phyloP scores from a whole-genome alignment of 106 monocot species.

The Hemerocallis citrina region DNA sequence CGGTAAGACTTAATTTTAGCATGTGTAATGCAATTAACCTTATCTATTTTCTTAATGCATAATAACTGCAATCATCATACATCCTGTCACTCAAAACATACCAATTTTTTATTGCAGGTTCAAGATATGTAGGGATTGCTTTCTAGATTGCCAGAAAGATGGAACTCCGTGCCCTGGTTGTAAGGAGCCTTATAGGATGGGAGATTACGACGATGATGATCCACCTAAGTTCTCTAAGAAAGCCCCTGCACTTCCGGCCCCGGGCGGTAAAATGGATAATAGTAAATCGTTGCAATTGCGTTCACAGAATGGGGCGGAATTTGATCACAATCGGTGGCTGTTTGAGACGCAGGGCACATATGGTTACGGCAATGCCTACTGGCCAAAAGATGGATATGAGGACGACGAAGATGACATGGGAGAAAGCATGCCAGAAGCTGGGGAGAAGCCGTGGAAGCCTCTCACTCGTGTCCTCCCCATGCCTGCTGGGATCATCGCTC shows the following conservation, averaged over 20 bases:
- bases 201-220: constrained; percentile 20
- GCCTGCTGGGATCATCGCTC: constrained; percentile 25
- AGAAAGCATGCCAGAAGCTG: constrained; percentile 29
- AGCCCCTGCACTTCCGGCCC: constrained; percentile 19
- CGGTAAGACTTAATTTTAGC: too few relatives aligned
- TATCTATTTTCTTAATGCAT: too few relatives aligned
- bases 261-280: constrained; percentile 14
- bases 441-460: constrained; percentile 67
- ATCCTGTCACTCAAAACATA: too few relatives aligned
- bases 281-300: constrained; percentile 40
- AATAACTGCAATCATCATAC: too few relatives aligned
- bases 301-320: constrained; percentile 35
- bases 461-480: constrained; percentile 33
- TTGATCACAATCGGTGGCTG: constrained; percentile 60
- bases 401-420: constrained; percentile 19
- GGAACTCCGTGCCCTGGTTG: constrained; percentile 28
- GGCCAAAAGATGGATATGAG: constrained; percentile 26
- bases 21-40: too few relatives aligned
- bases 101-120: constrained; percentile 11
- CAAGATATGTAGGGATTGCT: constrained; percentile 35
- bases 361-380: constrained; percentile 58
- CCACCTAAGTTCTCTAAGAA: constrained; percentile 14
- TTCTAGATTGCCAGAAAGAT: constrained; percentile 27
- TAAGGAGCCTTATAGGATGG: constrained; percentile 24
- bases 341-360: constrained; percentile 64